phyloP scores from a whole-genome alignment of 805 yeast species.

The Kodamaea neixiangensis region DNA sequence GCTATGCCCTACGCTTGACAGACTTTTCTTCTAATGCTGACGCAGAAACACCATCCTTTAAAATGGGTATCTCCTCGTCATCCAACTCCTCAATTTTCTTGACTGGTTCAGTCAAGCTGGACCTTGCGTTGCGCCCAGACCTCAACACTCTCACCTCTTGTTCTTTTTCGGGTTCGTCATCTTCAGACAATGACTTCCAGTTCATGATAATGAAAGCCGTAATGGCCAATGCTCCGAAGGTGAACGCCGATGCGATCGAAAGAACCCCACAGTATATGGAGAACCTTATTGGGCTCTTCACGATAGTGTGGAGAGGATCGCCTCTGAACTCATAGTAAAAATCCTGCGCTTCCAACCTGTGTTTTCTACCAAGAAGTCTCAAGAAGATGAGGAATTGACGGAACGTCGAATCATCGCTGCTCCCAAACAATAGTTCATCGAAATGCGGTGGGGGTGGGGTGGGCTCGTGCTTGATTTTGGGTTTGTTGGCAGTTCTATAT shows the following conservation, averaged over 20 bases:
- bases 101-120: neutral
- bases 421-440: slow-evolving; percentile 33
- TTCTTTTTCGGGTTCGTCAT: neutral
- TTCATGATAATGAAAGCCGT: slow-evolving; percentile 24
- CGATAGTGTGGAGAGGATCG: slow-evolving; percentile 48
- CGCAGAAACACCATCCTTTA: neutral
- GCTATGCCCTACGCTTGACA: neutral
- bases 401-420: slow-evolving; percentile 14
- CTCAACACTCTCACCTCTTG: neutral
- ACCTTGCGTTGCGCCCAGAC: neutral
- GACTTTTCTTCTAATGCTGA: neutral
- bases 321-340: slow-evolving; percentile 40
- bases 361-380: slow-evolving; percentile 21
- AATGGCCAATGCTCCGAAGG: slow-evolving; percentile 45
- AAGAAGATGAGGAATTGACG: slow-evolving; percentile 19
- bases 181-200: slow-evolving; percentile 16
- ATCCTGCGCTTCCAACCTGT: slow-evolving; percentile 27
- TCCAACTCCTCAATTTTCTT: slow-evolving; percentile 6
- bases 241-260: slow-evolving; percentile 40
- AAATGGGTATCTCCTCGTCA: neutral
- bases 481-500: slow-evolving; percentile 41
- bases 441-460: slow-evolving; percentile 45
- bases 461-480: slow-evolving; percentile 45
- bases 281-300: slow-evolving; percentile 52
- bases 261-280: slow-evolving; percentile 47